A percentile compares a stretch with the other conserved stretches of the same genome.
Conservation (phyloP, 164 flowering plant species). For the Liquidambar formosana region DNA sequence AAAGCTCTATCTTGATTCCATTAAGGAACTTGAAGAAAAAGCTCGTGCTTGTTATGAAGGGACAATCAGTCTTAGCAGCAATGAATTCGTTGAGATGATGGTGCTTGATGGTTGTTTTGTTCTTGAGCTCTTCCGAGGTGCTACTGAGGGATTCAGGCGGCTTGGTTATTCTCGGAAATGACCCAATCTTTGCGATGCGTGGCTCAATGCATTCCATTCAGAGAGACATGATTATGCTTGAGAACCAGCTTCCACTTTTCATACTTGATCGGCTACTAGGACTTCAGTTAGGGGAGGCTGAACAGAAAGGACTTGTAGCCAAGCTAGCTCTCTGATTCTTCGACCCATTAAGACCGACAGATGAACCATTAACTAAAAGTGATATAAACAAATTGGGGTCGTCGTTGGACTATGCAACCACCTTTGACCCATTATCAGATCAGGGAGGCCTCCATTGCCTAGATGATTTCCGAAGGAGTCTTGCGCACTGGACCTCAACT, state of each 20-base stretch:
- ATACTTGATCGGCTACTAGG: slow-evolving; percentile 50
- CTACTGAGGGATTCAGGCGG: slow-evolving; percentile 45
- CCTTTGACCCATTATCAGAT: slow-evolving; percentile 71
- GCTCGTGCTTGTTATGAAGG: slow-evolving; percentile 69
- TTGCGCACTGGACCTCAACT: slow-evolving; percentile 57
- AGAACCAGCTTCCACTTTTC: slow-evolving; percentile 72
- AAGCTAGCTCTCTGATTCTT: slow-evolving; percentile 55
- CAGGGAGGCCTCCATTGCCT: slow-evolving; percentile 76
- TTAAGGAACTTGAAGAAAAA: slow-evolving; percentile 53
- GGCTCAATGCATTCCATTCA: slow-evolving; percentile 73
- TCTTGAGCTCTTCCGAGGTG: slow-evolving; percentile 63
- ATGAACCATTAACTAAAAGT: slow-evolving; percentile 61
- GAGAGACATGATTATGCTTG: slow-evolving; percentile 76
- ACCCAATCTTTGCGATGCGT: slow-evolving; percentile 70
- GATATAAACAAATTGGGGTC: slow-evolving; percentile 48
- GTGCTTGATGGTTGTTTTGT: slow-evolving; percentile 70
- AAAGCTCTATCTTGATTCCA: slow-evolving; percentile 39
- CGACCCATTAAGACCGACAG: slow-evolving; percentile 76
- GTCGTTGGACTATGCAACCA: slow-evolving; percentile 27
- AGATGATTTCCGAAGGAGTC: slow-evolving; percentile 70
- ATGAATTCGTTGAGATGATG: slow-evolving; percentile 67
- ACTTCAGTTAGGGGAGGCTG: slow-evolving; percentile 47
- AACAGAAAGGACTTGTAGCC: slow-evolving; percentile 45
- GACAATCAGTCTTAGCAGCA: slow-evolving; percentile 30
- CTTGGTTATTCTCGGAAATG: slow-evolving; percentile 64